Percentiles rank a stretch among this genome's conserved stretches.
Conservation (phyloP, 1,139 yeast species). For the Scheffersomyces lignicola region DNA sequence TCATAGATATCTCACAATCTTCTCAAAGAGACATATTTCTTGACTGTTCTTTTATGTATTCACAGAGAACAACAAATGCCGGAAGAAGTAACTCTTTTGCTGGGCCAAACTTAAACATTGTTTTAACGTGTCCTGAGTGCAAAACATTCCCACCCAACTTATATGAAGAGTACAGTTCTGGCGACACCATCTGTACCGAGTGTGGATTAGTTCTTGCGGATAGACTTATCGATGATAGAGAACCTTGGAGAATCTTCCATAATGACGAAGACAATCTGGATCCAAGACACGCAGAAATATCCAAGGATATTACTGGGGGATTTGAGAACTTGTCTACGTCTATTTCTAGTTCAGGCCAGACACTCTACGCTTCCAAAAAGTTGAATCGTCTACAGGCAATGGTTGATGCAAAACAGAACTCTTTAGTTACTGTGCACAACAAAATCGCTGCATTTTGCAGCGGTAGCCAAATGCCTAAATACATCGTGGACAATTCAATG, state of each 20-base stretch:
- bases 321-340: constrained; percentile 91
- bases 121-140: constrained; percentile 93
- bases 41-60: no score
- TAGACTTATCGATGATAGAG: constrained; percentile 89
- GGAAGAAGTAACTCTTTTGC: not conserved
- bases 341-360: constrained; percentile 83
- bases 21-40: no score
- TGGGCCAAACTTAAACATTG: constrained; percentile 82
- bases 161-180: constrained; percentile 93
- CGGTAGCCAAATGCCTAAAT: constrained; percentile 90
- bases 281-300: constrained; percentile 99
- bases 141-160: constrained; percentile 93
- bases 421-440: constrained; percentile 84
- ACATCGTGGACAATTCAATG: constrained; percentile 96
- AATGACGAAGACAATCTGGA: constrained; percentile 98
- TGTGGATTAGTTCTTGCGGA: constrained; percentile 94
- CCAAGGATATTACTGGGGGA: constrained; percentile 91
- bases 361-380: constrained; percentile 77
- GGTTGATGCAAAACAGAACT: constrained; percentile 85
- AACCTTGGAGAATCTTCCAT: constrained; percentile 98
- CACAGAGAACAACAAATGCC: no score
- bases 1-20: no score
- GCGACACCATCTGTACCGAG: constrained; percentile 95
- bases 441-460: constrained; percentile 95
- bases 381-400: constrained; percentile 84